Conservation (phyloP, 208 protist genomes). For the Porcisia deanei region DNA sequence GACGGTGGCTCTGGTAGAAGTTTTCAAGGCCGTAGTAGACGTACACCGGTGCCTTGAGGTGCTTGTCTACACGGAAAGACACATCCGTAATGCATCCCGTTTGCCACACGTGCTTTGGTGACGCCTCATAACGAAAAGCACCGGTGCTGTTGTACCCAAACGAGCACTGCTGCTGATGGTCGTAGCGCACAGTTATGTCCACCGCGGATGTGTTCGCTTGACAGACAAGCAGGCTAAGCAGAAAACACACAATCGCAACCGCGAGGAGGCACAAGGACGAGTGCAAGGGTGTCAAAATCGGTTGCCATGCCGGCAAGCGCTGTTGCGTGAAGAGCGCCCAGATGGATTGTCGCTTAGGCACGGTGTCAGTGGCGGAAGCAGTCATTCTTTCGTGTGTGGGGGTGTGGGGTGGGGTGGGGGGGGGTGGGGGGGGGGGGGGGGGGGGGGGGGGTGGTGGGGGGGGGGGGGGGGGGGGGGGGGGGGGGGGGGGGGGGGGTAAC, state of each 20-base stretch:
- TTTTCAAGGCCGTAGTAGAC: conserved; percentile 98
- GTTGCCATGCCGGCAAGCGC: conserved; percentile 96
- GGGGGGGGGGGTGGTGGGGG: too few relatives aligned
- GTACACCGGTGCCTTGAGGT: conserved; percentile 92
- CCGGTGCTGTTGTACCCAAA: conserved; percentile 27
- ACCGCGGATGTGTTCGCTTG: conserved; percentile 62
- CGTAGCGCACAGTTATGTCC: conserved; percentile 79
- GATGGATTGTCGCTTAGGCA: conserved; percentile 16
- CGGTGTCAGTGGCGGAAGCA: background rate
- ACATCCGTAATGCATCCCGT: conserved; percentile 70
- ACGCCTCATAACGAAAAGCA: conserved; percentile 43
- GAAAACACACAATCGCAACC: conserved; percentile 92
- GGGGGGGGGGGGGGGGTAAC: too few relatives aligned
- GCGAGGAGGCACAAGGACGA: conserved; percentile 92
- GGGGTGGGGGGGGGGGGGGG: too few relatives aligned
- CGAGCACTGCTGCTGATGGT: conserved; percentile 59
- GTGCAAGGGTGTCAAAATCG: conserved; percentile 92
- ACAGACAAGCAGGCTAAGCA: conserved; percentile 89
- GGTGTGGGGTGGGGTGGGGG: too few relatives aligned
- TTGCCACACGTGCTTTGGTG: conserved; percentile 13
- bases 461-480: too few relatives aligned
- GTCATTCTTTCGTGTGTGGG: conserved; percentile 1
- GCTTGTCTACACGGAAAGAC: conserved; percentile 50
- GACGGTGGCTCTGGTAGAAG: conserved; percentile 98
- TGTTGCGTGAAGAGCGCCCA: conserved; percentile 92